These are phyloP conservation scores for Arabidopsis lyrata DNA, from an alignment of 441 rosid species.

Conservation along the genomic window DNA sequence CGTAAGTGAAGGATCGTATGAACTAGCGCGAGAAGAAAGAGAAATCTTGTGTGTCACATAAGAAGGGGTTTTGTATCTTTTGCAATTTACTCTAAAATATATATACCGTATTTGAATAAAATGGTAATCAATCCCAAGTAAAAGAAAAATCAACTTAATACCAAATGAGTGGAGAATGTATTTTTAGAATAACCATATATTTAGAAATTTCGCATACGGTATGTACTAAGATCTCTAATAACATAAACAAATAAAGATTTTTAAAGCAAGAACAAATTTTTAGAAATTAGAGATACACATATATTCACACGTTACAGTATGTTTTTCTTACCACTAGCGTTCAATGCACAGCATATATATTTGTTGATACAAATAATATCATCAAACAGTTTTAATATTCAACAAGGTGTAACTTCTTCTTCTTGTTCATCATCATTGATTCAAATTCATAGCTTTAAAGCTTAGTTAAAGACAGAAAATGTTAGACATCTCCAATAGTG, in stretches of 20 bases:
- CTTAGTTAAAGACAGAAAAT: neutral
- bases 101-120: neutral
- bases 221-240: too few relatives aligned
- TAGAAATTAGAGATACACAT: neutral
- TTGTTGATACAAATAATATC: neutral
- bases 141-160: neutral
- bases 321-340: neutral
- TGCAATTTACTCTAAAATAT: neutral
- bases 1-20: neutral
- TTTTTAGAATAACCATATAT: neutral
- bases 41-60: too few relatives aligned
- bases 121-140: neutral
- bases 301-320: neutral
- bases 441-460: neutral
- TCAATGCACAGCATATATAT: neutral
- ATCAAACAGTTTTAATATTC: neutral
- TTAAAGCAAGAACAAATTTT: neutral
- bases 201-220: constrained; percentile 14
- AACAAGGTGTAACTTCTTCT: neutral
- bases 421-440: neutral
- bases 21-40: neutral
- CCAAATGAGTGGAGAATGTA: neutral
- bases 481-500: neutral
- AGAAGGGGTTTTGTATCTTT: neutral
- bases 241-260: neutral